phyloP scores from a whole-genome alignment of 1,284 basidiomycete genomes.

The Tilletia walkeri region DNA sequence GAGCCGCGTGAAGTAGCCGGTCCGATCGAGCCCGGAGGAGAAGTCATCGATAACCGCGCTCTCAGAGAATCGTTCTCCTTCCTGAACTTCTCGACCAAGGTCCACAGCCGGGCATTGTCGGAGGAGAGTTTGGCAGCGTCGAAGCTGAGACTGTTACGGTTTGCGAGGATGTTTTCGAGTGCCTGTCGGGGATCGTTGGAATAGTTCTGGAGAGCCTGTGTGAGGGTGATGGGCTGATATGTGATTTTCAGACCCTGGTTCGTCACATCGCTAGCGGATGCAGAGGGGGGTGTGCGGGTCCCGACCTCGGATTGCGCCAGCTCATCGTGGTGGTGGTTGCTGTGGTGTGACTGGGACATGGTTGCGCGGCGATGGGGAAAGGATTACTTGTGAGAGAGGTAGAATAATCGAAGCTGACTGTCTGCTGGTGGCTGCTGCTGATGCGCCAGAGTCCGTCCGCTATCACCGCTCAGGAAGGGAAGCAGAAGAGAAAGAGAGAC shows the following conservation, averaged over 20 bases:
- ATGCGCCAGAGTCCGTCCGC: too few species aligned
- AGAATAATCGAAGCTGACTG: too few species aligned
- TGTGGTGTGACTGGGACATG: too few species aligned
- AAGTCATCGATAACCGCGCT: slow-evolving; percentile 25
- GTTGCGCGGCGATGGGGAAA: too few species aligned
- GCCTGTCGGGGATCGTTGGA: slow-evolving; percentile 33
- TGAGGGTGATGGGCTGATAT: slow-evolving; percentile 36
- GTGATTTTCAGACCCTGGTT: background rate
- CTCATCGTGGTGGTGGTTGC: too few species aligned
- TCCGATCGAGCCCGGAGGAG: background rate
- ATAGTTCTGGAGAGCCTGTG: slow-evolving; percentile 38
- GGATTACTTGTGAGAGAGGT: too few species aligned
- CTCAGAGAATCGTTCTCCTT: slow-evolving; percentile 48
- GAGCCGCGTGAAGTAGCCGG: slow-evolving; percentile 20
- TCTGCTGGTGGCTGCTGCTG: too few species aligned
- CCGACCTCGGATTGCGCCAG: too few species aligned
- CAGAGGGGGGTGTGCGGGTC: too few species aligned
- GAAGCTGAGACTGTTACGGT: slow-evolving; percentile 41
- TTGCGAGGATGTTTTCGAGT: slow-evolving; percentile 44
- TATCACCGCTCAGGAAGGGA: too few species aligned
- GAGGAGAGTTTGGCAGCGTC: slow-evolving; percentile 43
- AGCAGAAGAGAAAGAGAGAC: too few species aligned
- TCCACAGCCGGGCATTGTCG: slow-evolving; percentile 52
- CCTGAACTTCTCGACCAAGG: slow-evolving; percentile 43
- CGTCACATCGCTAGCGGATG: too few species aligned